Percentiles rank a stretch among this genome's conserved stretches.
phyloP scores from a whole-genome alignment of 805 yeast species.

The Pichia scutulata region DNA sequence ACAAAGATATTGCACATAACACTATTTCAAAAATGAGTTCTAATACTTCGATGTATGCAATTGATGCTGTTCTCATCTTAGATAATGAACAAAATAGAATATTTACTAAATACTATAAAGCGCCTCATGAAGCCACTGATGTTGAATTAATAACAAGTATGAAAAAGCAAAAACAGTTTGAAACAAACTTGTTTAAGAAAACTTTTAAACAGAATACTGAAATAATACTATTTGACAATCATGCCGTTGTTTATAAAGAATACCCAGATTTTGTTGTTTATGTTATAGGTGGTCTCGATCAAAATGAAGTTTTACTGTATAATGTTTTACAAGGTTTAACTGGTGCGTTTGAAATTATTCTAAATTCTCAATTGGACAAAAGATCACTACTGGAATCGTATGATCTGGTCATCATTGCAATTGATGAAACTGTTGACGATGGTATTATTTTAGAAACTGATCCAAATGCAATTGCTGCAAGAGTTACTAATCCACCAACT shows the following conservation, averaged over 20 bases:
- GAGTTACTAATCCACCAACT: constrained; percentile 84
- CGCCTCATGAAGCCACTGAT: constrained; percentile 42
- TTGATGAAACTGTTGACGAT: constrained; percentile 90
- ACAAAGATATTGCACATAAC: not conserved
- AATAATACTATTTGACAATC: constrained; percentile 69
- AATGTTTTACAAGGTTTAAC: constrained; percentile 68
- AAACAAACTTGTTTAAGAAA: constrained; percentile 60
- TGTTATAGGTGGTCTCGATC: constrained; percentile 66
- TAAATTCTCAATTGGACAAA: constrained; percentile 68
- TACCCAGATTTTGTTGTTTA: constrained; percentile 66
- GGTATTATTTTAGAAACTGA: constrained; percentile 91
- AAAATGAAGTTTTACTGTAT: constrained; percentile 77
- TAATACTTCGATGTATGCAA: constrained; percentile 61
- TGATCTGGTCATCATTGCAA: constrained; percentile 77
- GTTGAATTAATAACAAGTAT: constrained; percentile 24
- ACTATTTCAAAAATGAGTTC: constrained; percentile 15
- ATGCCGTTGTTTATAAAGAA: constrained; percentile 81
- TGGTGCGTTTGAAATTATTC: constrained; percentile 73
- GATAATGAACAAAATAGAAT: constrained; percentile 77
- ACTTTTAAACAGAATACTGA: constrained; percentile 79
- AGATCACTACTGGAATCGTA: constrained; percentile 71
- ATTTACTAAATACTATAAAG: constrained; percentile 75
- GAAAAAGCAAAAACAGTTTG: constrained; percentile 72
- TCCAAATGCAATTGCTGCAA: constrained; percentile 73
- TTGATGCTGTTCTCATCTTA: constrained; percentile 71